A percentile compares a stretch with the other conserved stretches of the same genome.
These are phyloP conservation scores for Fusarium algeriense DNA, from an alignment of 2,329 filamentous ascomycete species.

Conservation along the genomic window DNA sequence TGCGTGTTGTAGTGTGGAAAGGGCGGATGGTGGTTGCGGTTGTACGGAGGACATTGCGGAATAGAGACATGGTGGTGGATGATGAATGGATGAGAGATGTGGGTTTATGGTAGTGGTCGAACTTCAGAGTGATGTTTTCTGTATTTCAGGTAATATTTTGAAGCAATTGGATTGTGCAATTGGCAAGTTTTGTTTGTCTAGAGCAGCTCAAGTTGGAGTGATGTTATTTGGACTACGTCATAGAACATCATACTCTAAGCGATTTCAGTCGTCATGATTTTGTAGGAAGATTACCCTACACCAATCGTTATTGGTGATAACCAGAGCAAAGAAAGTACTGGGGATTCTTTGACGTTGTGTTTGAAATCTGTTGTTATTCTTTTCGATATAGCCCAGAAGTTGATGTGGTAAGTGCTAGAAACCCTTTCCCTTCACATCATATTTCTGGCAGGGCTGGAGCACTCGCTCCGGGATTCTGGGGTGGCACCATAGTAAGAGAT, in stretches of 20 bases:
- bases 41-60: constrained; percentile 38
- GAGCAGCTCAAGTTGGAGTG: constrained; percentile 3
- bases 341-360: neutral
- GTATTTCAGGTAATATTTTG: neutral
- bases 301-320: neutral
- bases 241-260: constrained; percentile 31
- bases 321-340: neutral
- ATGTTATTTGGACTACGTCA: constrained; percentile 30
- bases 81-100: neutral
- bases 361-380: neutral
- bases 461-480: neutral
- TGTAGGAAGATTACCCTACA: constrained; percentile 11
- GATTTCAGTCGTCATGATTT: constrained; percentile 29
- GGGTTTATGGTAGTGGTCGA: neutral
- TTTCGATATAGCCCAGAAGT: no score
- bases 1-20: constrained; percentile 51
- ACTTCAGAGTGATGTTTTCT: neutral
- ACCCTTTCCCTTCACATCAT: neutral
- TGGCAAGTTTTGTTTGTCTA: neutral
- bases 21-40: constrained; percentile 41
- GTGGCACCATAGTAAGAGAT: neutral
- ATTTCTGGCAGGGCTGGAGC: neutral
- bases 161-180: constrained; percentile 19
- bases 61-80: constrained; percentile 33
- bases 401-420: neutral